Conservation (phyloP, 2,329 filamentous ascomycete species). For the Phaeophleospora eucalypticola region DNA sequence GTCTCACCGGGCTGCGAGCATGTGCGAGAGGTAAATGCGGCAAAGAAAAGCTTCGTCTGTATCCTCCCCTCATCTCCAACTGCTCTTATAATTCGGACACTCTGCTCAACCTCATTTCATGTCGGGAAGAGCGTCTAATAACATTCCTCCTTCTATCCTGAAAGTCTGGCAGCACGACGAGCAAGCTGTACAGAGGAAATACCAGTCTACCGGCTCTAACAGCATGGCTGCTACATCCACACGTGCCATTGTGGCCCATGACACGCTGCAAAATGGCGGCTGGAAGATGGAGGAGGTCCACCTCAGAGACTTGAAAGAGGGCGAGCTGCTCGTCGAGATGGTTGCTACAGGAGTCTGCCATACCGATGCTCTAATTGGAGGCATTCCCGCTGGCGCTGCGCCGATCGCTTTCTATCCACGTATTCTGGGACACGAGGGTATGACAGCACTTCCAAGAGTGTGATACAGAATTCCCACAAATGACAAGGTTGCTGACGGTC, state of each 20-base stretch:
- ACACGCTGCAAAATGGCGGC: conserved; percentile 34
- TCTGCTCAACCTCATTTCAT: too few species aligned
- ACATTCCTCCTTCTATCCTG: conserved; percentile 24
- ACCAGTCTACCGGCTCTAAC: conserved; percentile 2
- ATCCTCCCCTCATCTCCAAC: too few species aligned
- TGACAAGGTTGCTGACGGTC: too few species aligned
- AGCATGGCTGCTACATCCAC: conserved; percentile 21
- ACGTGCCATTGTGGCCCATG: conserved; percentile 39
- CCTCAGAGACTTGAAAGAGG: conserved; percentile 36
- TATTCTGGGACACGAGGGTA: conserved; percentile 54
- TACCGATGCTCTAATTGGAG: conserved; percentile 49
- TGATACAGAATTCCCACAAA: too few species aligned
- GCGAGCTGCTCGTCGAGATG: conserved; percentile 52
- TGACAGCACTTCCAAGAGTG: neutral
- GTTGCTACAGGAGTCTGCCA: conserved; percentile 54
- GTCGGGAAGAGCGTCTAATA: conserved; percentile 24
- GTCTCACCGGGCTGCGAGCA: too few species aligned
- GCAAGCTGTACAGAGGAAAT: conserved; percentile 9
- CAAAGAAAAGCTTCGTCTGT: too few species aligned
- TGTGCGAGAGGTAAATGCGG: too few species aligned
- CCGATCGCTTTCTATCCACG: conserved; percentile 43
- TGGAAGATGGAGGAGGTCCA: conserved; percentile 41
- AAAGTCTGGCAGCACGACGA: conserved; percentile 27
- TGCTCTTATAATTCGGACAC: too few species aligned
- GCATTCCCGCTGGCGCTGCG: conserved; percentile 31